Conservation (phyloP, 202 grass and related monocot species). For the Sporobolus alterniflorus region DNA sequence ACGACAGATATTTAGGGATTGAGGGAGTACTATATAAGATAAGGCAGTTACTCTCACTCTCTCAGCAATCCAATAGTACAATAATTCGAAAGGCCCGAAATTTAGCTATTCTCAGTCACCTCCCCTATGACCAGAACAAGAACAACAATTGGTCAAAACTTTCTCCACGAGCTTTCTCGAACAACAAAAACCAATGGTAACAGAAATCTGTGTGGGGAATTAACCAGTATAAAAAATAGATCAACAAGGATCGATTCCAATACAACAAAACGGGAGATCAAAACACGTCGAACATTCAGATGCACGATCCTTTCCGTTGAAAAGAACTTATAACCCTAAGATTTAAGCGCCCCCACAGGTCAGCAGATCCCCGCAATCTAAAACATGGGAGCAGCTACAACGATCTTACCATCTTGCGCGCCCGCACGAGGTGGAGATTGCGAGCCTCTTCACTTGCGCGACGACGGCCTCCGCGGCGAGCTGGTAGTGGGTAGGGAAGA, state of each 20-base stretch:
- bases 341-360: neutral
- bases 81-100: neutral
- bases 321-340: slow-evolving; percentile 26
- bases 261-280: neutral
- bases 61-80: neutral
- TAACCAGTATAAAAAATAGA: neutral
- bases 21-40: too few species aligned
- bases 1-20: too few species aligned
- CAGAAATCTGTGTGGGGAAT: neutral
- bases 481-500: neutral
- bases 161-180: neutral
- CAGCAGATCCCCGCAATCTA: neutral
- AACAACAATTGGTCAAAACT: neutral
- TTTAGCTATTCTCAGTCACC: neutral
- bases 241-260: neutral
- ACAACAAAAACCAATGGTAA: neutral
- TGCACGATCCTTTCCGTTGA: neutral
- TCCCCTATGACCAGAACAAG: neutral
- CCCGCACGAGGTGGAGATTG: neutral
- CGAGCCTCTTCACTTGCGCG: slow-evolving; percentile 7
- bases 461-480: slow-evolving; percentile 26
- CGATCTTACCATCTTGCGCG: slow-evolving; percentile 45
- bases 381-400: neutral
- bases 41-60: too few species aligned
- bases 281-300: neutral